A percentile compares a stretch with the other conserved stretches of the same genome.
Conservation (phyloP, 257 asterid genomes). For the Euphrasia confusa region DNA sequence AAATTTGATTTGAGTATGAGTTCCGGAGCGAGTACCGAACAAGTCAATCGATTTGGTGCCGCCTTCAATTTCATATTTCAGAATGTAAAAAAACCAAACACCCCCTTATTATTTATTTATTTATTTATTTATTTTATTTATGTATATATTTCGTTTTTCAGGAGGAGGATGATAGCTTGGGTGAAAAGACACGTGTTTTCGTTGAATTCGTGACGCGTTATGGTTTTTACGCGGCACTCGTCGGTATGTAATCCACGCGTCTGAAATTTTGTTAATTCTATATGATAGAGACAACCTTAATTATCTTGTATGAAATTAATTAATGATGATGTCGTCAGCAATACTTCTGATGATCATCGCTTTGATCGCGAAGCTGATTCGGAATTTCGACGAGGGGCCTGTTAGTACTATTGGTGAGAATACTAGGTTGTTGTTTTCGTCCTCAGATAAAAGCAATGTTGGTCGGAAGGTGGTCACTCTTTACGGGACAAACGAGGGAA, state of each 20-base stretch:
- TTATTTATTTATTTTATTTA: no score
- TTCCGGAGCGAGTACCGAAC: not conserved
- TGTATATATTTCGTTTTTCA: not conserved
- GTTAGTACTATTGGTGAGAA: constrained; percentile 24
- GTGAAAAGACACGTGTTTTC: not conserved
- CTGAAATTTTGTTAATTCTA: not conserved
- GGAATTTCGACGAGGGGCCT: constrained; percentile 8
- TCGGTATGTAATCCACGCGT: constrained; percentile 11
- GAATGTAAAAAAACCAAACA: not conserved
- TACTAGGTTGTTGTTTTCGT: constrained; percentile 30
- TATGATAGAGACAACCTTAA: not conserved
- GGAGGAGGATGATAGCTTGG: not conserved
- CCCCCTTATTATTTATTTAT: not conserved
- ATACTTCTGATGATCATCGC: constrained; percentile 35
- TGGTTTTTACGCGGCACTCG: constrained; percentile 16
- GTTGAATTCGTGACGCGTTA: constrained; percentile 18
- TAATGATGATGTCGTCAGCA: constrained; percentile 26
- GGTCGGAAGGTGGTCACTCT: not conserved
- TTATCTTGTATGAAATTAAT: not conserved
- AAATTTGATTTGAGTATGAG: not conserved
- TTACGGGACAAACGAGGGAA: constrained; percentile 41
- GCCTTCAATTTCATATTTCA: not conserved
- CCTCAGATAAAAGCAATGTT: constrained; percentile 7
- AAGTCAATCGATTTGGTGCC: constrained; percentile 11
- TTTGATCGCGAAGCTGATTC: constrained; percentile 42